Conservation (phyloP, 2,329 filamentous ascomycete genomes). For the Cylindrodendrum hubeiense region DNA sequence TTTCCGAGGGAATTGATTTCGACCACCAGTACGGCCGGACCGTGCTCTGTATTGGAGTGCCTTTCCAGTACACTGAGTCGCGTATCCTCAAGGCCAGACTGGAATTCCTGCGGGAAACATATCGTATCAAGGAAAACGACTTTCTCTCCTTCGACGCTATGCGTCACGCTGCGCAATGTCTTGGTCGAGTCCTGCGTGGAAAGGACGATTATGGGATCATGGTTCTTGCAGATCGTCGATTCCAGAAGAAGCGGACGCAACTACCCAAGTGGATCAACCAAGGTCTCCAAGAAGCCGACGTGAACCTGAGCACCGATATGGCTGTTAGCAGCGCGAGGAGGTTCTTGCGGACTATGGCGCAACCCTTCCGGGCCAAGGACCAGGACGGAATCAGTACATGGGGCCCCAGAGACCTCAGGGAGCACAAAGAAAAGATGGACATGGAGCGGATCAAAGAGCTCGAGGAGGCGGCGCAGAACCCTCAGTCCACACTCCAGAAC, state of each 20-base stretch:
- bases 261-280: conserved; percentile 97
- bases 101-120: conserved; percentile 96
- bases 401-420: conserved; percentile 83
- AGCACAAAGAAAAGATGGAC: conserved; percentile 81
- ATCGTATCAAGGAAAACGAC: conserved; percentile 96
- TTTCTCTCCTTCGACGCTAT: conserved; percentile 99
- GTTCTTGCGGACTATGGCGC: conserved; percentile 92
- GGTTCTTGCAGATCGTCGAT: conserved; percentile 94
- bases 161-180: conserved; percentile 97
- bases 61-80: conserved; percentile 98
- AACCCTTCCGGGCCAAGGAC: conserved; percentile 84
- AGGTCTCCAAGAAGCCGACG: conserved; percentile 85
- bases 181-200: conserved; percentile 92
- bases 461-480: conserved; percentile 56
- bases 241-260: conserved; percentile 90
- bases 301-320: conserved; percentile 95
- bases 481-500: conserved; percentile 41
- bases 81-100: conserved; percentile 95
- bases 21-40: conserved; percentile 98
- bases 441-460: conserved; percentile 75
- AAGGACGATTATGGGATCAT: conserved; percentile 99
- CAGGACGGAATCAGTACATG: conserved; percentile 96
- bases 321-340: conserved; percentile 89
- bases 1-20: conserved; percentile 98
- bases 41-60: conserved; percentile 95